Base-by-base conservation (phyloP, 2,329 filamentous ascomycete genomes). In the Xylaria sp. region DNA sequence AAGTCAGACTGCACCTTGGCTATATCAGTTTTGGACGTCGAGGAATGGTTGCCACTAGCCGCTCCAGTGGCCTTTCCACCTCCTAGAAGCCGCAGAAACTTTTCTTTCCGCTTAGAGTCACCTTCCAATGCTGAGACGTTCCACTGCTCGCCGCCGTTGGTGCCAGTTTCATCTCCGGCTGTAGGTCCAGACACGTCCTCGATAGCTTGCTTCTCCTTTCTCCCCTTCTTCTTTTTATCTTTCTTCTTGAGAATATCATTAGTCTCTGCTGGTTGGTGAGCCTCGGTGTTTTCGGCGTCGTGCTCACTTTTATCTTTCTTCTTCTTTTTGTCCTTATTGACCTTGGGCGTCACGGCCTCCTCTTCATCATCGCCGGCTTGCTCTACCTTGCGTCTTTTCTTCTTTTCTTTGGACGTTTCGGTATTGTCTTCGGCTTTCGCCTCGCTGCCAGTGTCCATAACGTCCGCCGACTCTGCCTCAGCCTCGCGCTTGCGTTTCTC, bases 21-120 rank as follows among this genome's bases (percentile, higher is more conserved):
- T 55, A 78, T 75, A 55, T 79, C 69, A 20, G 72, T 45, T 45
- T 70, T 75, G 12, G 76, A 74, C 12, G 62, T 25, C 9, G 71
- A 58, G 9, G 41, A 45, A 13, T 72, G 64, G 39, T 32, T 43
- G 39, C 69, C 48, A 2, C 70, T 50, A 12, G 71, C 67, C 1
- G 72, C 62, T 7, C 70, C 74, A 34, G 75, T 77, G 23, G 80
- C 79, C 28, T 79, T 78, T 76, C 85, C 87, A 68, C 83, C 85
- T 23, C 87, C 87, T 4, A 89, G 80, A 1, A 89, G 83, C 36
- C 85, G 81, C 73, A 89, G 77, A 68, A 88, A 89, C 78, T 89
- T 89, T 68, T 80, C 79, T 72, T 88, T 85, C 13, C 87, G 81
- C 57, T 80, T 80, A 20, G 79, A 72, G 25, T 83, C 85, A 36